Evolutionary conservation across 768 basidiomycete genomes (phyloP), one percentile per base, ranked within the genome.

Genomic region (Tulasnella calospora): DNA sequence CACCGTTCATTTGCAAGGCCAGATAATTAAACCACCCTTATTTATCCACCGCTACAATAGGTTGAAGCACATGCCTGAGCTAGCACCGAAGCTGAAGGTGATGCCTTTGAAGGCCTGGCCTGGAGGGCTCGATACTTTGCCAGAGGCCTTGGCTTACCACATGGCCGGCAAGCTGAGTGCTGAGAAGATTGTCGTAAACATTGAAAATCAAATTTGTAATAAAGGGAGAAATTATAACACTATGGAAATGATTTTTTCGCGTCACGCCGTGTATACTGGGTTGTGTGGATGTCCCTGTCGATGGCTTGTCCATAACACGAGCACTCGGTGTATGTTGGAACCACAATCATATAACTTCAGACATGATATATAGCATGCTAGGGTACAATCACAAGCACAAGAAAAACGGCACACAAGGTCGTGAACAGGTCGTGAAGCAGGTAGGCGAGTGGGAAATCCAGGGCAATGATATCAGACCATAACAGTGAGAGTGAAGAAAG

Each of bases 71-170:
- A 46, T 57, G 55, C 10, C 55, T 30, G 55, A 57, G 23, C 17
- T 57, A 3, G 55, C 44, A 41, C 23, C 61, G n/a, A 44, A 77
- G 76, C 21, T 69, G 21, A 77, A 73, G 27, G 76, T 77, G 36
- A 67, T 72, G 33, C 76, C 76, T 38, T 33, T 77, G 35, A 77
- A 77, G 67, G 12, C 19, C 69, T 77, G 76, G 76, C 33, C 71
- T 36, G 67, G 79, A 51, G 81, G 81, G 2, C 80, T 81, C 23
- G 77, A 67, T 15, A 76, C 67, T 30, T 55, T 80, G n/a, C 79
- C 72, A 2, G 80, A 81, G 35, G 81, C 81, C 1, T 55, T 81
- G 21, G 77, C 77, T 23, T 81, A 79, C 40, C 71, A 80, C 74
- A 70, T 74, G 77, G 71, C 61, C 5, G 81, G 81, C 3, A 80